Evolutionary conservation across 2,329 filamentous ascomycete genomes (phyloP), one percentile per base, ranked within the genome.

Genomic region (Paecilomyces fulvus): DNA sequence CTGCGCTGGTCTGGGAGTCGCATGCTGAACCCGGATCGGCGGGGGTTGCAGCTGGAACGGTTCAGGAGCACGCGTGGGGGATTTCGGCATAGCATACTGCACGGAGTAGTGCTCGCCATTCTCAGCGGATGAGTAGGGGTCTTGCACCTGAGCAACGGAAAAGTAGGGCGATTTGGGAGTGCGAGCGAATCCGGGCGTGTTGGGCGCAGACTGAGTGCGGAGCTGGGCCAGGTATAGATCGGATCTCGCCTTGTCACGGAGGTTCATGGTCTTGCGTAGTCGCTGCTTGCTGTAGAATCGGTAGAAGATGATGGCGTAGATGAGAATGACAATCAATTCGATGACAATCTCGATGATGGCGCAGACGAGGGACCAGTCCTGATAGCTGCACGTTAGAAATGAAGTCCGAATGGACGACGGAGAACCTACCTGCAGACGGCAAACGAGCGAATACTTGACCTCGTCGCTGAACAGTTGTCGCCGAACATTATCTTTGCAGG

Each of bases 321-420:
- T 89, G 55, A 85, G 80, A 72, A 99, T 95, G 69, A 89, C 90
- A 69, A 97, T 87, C 63, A 89, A 83, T 70, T 97, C 94, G 65
- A 99, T 82, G 59, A 96, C 89, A 63, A 99, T 82, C 75, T 99
- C 94, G 72, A 99, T 97, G 70, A 99, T 88, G 76, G 92, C 92
- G 82, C 94, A 99, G 71, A 99, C 88, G 61, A 99, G 81, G 46
- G 88, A 83, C 94, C 94, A 99, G 77, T 95, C 94, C 83, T 96
- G 77, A 17, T 53, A 20, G 3, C 3, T 17, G 3, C 1, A 43
- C 8, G 37, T 30, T 46, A 49, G 30, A 58, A 62, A 61, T 64
- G 60, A 33, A 52, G 56, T 58, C n/a, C 6, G 17, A 9, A 43
- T 43, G 8, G 25, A 3, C 25, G 25, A 58, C 20, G 30, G 28